Conservation (phyloP, 352 stramenopile genomes). For the Globisporangium cylindrosporum region DNA sequence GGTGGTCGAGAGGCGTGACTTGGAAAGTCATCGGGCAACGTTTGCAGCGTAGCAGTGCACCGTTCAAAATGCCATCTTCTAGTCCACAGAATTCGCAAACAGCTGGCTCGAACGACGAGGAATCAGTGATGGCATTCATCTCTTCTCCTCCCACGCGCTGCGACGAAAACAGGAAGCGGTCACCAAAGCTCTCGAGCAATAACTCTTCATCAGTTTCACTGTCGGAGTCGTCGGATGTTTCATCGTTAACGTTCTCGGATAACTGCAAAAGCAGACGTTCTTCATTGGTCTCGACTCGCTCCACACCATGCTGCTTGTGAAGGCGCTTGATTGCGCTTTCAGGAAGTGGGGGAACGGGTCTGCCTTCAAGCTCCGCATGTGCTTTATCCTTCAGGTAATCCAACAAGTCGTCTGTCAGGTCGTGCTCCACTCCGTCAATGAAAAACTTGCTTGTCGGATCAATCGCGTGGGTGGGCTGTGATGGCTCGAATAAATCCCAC, state of each 20-base stretch:
- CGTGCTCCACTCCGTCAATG: conserved; percentile 66
- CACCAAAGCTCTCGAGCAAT: conserved; percentile 56
- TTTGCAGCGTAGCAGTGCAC: conserved; percentile 41
- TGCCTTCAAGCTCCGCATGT: conserved; percentile 53
- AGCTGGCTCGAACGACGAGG: not conserved
- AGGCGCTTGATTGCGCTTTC: conserved; percentile 31
- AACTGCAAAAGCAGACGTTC: conserved; percentile 10
- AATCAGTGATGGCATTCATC: not conserved
- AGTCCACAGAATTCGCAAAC: conserved; percentile 57
- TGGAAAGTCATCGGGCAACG: conserved; percentile 47
- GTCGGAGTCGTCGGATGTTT: conserved; percentile 30
- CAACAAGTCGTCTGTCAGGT: conserved; percentile 70
- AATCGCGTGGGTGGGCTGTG: conserved; percentile 39
- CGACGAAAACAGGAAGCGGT: conserved; percentile 32
- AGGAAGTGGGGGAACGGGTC: conserved; percentile 44
- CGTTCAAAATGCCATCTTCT: conserved; percentile 67
- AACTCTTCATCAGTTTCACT: conserved; percentile 44
- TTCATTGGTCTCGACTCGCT: conserved; percentile 1
- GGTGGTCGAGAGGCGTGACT: conserved; percentile 41
- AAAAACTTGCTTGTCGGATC: conserved; percentile 68
- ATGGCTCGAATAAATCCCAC: conserved; percentile 55
- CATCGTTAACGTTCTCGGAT: conserved; percentile 17
- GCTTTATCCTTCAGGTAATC: conserved; percentile 64
- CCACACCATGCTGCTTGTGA: conserved; percentile 12
- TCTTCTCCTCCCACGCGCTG: not conserved